Evolutionary conservation across 2,329 filamentous ascomycete genomes (phyloP).

Genomic region (Thielaviopsis euricoi): DNA sequence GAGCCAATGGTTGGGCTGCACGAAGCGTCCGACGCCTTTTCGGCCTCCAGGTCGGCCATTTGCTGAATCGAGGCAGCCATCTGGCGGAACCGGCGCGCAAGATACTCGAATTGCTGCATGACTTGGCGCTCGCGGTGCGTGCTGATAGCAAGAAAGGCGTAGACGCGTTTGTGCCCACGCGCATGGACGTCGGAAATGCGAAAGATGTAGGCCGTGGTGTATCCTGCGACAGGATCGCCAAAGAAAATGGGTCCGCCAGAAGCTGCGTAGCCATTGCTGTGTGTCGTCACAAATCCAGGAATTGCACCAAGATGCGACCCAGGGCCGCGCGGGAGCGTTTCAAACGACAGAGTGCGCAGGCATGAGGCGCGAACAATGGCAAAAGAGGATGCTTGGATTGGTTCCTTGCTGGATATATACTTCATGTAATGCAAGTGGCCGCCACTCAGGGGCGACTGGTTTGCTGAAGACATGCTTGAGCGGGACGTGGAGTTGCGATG

Average conservation of each 20-base stretch:
- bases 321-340: slow-evolving; percentile 43
- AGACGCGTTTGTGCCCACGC: slow-evolving; percentile 51
- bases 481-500: slow-evolving; percentile 26
- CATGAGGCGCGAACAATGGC: slow-evolving; percentile 51
- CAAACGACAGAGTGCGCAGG: slow-evolving; percentile 48
- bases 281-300: slow-evolving; percentile 34
- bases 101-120: slow-evolving; percentile 48
- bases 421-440: slow-evolving; percentile 49
- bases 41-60: slow-evolving; percentile 45
- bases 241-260: slow-evolving; percentile 54
- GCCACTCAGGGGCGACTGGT: slow-evolving; percentile 17
- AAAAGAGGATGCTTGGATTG: slow-evolving; percentile 43
- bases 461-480: slow-evolving; percentile 36
- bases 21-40: slow-evolving; percentile 29
- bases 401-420: slow-evolving; percentile 53
- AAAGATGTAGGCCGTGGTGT: slow-evolving; percentile 55
- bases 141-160: slow-evolving; percentile 48
- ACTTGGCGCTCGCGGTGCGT: slow-evolving; percentile 48
- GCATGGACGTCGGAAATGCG: slow-evolving; percentile 52
- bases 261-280: slow-evolving; percentile 34
- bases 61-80: slow-evolving; percentile 49
- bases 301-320: slow-evolving; percentile 21
- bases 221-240: slow-evolving; percentile 46
- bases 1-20: slow-evolving; percentile 21
- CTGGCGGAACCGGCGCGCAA: slow-evolving; percentile 46